Evolutionary conservation across 2,329 filamentous ascomycete genomes (phyloP).

Genomic region (Ustulina deusta): DNA sequence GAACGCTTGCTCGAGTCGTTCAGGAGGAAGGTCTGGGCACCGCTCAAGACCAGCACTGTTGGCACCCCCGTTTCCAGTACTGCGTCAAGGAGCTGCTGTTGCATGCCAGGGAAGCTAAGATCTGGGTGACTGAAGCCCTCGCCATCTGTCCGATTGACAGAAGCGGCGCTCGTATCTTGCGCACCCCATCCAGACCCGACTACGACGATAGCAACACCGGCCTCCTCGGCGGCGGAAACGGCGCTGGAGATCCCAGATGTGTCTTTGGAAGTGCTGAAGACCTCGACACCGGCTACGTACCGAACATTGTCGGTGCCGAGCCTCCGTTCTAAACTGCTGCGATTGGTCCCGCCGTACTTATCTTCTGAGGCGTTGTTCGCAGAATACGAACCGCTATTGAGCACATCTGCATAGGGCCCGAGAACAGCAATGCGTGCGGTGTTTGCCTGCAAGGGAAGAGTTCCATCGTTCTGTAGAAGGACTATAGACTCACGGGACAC

Average conservation of each 20-base stretch:
- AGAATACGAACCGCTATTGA: conserved; percentile 38
- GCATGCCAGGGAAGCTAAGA: too few relatives aligned
- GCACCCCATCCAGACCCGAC: too few relatives aligned
- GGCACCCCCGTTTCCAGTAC: too few relatives aligned
- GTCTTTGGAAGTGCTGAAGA: background rate
- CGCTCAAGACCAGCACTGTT: too few relatives aligned
- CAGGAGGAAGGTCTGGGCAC: conserved; percentile 51
- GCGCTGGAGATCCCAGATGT: conserved; percentile 21
- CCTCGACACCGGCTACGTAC: background rate
- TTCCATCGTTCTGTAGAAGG: conserved; percentile 42
- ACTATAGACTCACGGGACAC: conserved; percentile 43
- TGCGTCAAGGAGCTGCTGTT: too few relatives aligned
- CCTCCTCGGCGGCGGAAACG: conserved; percentile 47
- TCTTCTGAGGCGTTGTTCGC: conserved; percentile 12
- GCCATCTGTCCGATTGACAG: too few relatives aligned
- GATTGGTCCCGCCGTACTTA: conserved; percentile 17
- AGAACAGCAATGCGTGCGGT: conserved; percentile 38
- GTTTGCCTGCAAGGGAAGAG: conserved; percentile 25
- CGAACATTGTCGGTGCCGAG: background rate
- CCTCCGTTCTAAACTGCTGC: background rate
- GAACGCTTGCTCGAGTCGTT: conserved; percentile 51
- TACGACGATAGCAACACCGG: conserved; percentile 49
- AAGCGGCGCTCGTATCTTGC: too few relatives aligned
- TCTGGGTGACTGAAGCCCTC: too few relatives aligned
- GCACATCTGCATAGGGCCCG: conserved; percentile 38